Evolutionary conservation across 164 flowering plant species (phyloP), one percentile per base, ranked within the genome.

Genomic region (Tetracentron sinense): DNA sequence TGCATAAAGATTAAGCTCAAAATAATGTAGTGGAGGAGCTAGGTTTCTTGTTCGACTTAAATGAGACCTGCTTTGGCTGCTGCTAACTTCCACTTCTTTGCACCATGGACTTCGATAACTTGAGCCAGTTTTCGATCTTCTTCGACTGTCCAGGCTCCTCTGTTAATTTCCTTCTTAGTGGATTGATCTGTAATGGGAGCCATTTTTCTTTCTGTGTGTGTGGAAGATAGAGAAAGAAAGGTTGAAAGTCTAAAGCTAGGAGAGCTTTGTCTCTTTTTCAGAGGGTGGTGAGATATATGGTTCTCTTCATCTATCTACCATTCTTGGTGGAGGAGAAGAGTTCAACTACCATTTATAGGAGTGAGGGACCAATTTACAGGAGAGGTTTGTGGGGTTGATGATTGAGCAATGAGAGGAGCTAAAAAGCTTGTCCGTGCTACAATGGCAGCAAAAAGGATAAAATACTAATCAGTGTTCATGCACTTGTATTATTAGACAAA

Each of bases 121-220:
- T 71, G 65, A 38, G 77, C 62, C 27, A 77, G 71, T 33, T 53
- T 74, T 26, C 51, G 70, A 62, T 77, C 80, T 58, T 77, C 80
- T 28, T 70, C 74, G 19, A 70, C 61, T 11, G 80, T 77, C 80
- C 80, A 77, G 4, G 80, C 70, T 38, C 77, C 77, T 70, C 64
- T 67, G 47, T 72, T 69, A 0, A 38, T 42, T 55, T 66, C 66
- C 56, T 61, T 63, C 64, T 51, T 62, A 2, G n/a, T 57, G 51
- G 63, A 64, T 46, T 56, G 54, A 62, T 50, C 56, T 54, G 26
- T 49, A 29, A 1, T 22, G 15, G 68, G 50, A 68, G 61, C 60
- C 69, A 55, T 65, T 38, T 28, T 23, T 42, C 42, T 52, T 26
- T 51, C 58, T 44, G 10, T 33, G 38, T 4, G 38, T 4, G 10